Conservation (phyloP, 1,284 basidiomycete species). For the Amylostereum chailletii region DNA sequence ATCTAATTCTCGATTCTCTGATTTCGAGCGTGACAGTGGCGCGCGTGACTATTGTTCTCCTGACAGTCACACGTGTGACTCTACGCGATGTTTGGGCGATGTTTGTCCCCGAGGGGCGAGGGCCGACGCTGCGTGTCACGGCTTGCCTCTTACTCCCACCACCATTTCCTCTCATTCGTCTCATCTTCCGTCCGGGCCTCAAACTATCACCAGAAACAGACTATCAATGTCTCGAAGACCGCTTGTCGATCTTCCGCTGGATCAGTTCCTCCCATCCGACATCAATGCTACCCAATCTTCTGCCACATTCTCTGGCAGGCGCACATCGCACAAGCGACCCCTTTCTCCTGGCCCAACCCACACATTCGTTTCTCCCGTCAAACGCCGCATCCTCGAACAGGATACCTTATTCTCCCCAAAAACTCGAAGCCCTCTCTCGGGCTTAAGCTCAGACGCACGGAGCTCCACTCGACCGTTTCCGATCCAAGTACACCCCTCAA, state of each 20-base stretch:
- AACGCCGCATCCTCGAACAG: slow-evolving; percentile 56
- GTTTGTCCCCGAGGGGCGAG: slow-evolving; percentile 4
- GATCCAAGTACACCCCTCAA: too few species aligned
- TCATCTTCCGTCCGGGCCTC: too few species aligned
- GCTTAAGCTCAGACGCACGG: too few species aligned
- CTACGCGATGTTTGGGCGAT: slow-evolving; percentile 4
- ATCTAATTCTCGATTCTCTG: neutral
- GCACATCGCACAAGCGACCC: slow-evolving; percentile 39
- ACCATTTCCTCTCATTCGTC: slow-evolving; percentile 5
- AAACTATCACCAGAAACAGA: too few species aligned
- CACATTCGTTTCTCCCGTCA: slow-evolving; percentile 47
- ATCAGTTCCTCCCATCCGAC: slow-evolving; percentile 33
- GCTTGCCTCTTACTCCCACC: neutral
- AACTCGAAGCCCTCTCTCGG: slow-evolving; percentile 11
- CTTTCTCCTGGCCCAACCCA: slow-evolving; percentile 39
- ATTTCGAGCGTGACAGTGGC: slow-evolving; percentile 1
- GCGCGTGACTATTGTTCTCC: slow-evolving; percentile 5
- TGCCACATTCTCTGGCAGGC: slow-evolving; percentile 10
- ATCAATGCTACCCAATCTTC: slow-evolving; percentile 7
- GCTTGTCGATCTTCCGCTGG: slow-evolving; percentile 27
- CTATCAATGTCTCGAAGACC: too few species aligned
- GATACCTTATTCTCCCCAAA: slow-evolving; percentile 38
- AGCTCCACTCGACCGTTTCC: too few species aligned
- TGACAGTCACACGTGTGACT: slow-evolving; percentile 4
- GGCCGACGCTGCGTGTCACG: slow-evolving; percentile 2